A percentile compares a stretch with the other conserved stretches of the same genome.
Evolutionary conservation across 306 rosid species (phyloP).

Genomic region (Casuarina glauca): DNA sequence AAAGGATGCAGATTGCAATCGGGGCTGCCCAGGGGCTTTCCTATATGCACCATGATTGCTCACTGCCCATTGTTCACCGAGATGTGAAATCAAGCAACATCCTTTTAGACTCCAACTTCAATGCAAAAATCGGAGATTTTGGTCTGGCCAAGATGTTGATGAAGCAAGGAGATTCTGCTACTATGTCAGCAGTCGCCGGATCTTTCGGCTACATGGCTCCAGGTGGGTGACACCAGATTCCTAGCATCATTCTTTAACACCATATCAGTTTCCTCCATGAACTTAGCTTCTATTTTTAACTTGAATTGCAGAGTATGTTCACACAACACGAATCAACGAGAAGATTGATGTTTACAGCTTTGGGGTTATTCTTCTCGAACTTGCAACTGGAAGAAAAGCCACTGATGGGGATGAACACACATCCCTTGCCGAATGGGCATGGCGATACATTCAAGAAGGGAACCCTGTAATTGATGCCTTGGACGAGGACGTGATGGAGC

Average conservation of each 20-base stretch:
- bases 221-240: constrained; percentile 43
- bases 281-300: background rate
- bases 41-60: constrained; percentile 90
- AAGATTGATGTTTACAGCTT: constrained; percentile 77
- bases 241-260: no score
- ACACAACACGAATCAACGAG: constrained; percentile 57
- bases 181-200: constrained; percentile 74
- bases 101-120: no score
- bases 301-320: constrained; percentile 60
- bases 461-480: constrained; percentile 42
- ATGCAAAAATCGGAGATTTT: no score
- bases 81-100: constrained; percentile 75
- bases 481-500: constrained; percentile 58
- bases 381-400: no score
- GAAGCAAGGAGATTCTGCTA: constrained; percentile 66
- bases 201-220: constrained; percentile 93
- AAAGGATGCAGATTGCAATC: background rate
- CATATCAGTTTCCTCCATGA: background rate
- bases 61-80: constrained; percentile 68
- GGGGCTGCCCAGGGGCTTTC: constrained; percentile 77
- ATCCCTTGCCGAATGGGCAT: constrained; percentile 69
- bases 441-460: constrained; percentile 41
- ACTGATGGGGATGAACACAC: constrained; percentile 52
- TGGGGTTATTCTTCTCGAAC: no score
- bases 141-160: no score